A percentile compares a stretch with the other conserved stretches of the same genome.
Evolutionary conservation across 148 eudicot species (phyloP).

Genomic region (Amaranthus palmeri): DNA sequence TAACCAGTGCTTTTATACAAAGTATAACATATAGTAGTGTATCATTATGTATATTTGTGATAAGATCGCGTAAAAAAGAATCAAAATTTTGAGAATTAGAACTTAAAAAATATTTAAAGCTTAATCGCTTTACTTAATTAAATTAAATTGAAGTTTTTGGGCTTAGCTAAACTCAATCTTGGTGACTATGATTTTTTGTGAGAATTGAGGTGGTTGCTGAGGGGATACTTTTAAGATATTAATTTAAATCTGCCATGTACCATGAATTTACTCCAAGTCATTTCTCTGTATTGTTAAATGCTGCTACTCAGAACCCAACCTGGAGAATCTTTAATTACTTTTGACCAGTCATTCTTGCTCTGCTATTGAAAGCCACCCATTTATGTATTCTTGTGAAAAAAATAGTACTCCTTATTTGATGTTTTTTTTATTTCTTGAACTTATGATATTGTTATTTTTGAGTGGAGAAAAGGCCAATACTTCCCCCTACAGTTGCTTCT

Average conservation of each 20-base stretch:
- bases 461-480: background rate
- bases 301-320: slow-evolving; percentile 15
- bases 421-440: background rate
- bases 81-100: too few species aligned
- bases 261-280: background rate
- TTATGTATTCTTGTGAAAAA: background rate
- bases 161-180: too few species aligned
- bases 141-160: too few species aligned
- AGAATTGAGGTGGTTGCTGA: background rate
- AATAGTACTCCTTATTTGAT: background rate
- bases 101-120: too few species aligned
- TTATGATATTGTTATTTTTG: background rate
- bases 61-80: too few species aligned
- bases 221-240: background rate
- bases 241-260: slow-evolving; percentile 5
- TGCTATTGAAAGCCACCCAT: slow-evolving; percentile 19
- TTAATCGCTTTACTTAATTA: too few species aligned
- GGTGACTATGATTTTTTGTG: background rate
- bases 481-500: background rate
- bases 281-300: background rate
- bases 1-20: too few species aligned
- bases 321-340: slow-evolving; percentile 22
- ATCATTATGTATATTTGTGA: too few species aligned
- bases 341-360: slow-evolving; percentile 28
- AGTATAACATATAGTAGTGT: too few species aligned